Percentiles rank a stretch among this genome's conserved stretches.
Evolutionary conservation across 768 basidiomycete genomes (phyloP).

Genomic region (Lentinula sp.): DNA sequence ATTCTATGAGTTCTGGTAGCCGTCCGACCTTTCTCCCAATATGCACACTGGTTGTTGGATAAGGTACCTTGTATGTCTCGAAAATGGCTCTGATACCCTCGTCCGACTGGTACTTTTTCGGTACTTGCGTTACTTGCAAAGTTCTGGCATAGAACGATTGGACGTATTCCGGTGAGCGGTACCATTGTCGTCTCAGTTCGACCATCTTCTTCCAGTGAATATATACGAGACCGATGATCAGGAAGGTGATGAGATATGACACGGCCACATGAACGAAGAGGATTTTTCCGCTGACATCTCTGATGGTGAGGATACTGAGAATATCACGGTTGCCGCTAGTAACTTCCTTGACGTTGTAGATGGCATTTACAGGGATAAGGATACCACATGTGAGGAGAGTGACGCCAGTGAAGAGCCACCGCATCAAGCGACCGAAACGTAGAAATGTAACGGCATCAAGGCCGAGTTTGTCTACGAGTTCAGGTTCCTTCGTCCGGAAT

Average conservation of each 20-base stretch:
- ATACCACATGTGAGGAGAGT: conserved; percentile 61
- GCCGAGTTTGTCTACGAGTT: conserved; percentile 82
- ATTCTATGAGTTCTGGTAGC: conserved; percentile 86
- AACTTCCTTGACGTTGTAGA: conserved; percentile 75
- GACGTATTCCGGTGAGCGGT: conserved; percentile 83
- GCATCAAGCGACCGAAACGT: conserved; percentile 84
- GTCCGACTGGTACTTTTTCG: conserved; percentile 78
- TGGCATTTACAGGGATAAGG: conserved; percentile 82
- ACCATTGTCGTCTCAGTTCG: conserved; percentile 77
- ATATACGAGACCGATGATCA: conserved; percentile 70
- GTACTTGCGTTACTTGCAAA: conserved; percentile 73
- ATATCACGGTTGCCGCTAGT: conserved; percentile 42
- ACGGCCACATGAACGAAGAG: conserved; percentile 83
- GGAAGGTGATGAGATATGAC: conserved; percentile 73
- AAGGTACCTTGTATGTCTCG: conserved; percentile 69
- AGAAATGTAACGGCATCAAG: conserved; percentile 92
- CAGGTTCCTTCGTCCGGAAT: conserved; percentile 78
- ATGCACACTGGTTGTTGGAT: conserved; percentile 88
- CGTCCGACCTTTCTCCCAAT: conserved; percentile 83
- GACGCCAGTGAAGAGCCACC: conserved; percentile 62
- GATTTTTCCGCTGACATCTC: conserved; percentile 64
- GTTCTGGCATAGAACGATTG: conserved; percentile 93
- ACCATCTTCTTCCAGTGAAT: conserved; percentile 77
- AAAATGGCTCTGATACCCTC: conserved; percentile 78
- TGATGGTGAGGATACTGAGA: conserved; percentile 82